phyloP scores from a whole-genome alignment of 768 basidiomycete genomes.

The Hydnomerulius pinastri region DNA sequence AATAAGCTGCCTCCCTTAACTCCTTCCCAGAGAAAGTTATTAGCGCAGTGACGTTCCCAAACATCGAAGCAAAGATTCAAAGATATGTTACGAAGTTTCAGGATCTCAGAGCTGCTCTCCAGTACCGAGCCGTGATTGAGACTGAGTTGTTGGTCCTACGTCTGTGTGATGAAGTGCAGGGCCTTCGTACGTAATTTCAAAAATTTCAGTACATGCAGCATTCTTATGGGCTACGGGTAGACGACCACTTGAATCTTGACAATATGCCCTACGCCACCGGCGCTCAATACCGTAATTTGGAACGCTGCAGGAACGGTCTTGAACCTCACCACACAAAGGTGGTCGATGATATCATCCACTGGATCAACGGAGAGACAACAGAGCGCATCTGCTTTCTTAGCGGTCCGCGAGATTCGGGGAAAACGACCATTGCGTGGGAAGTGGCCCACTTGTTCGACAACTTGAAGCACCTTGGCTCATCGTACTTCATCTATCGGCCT shows the following conservation, averaged over 20 bases:
- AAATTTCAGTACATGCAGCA: too few relatives aligned
- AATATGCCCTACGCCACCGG: conserved; percentile 8
- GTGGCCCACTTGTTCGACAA: conserved; percentile 15
- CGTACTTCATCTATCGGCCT: conserved; percentile 20
- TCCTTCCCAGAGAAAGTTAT: too few relatives aligned
- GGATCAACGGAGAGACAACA: conserved; percentile 12
- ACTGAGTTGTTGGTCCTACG: too few relatives aligned
- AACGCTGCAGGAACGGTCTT: conserved; percentile 8
- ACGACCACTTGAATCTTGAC: neutral
- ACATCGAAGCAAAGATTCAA: too few relatives aligned
- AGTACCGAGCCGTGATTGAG: too few relatives aligned
- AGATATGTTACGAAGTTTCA: too few relatives aligned
- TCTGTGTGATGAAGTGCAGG: too few relatives aligned
- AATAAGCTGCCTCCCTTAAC: too few relatives aligned
- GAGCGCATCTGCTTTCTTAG: conserved; percentile 16
- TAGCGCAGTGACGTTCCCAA: too few relatives aligned
- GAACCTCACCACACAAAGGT: conserved; percentile 10
- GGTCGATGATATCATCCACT: conserved; percentile 18
- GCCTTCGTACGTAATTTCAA: too few relatives aligned
- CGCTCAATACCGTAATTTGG: conserved; percentile 2
- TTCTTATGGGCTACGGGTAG: too few relatives aligned
- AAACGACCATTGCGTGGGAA: conserved; percentile 19
- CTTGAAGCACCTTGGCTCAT: conserved; percentile 20
- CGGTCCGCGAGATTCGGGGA: conserved; percentile 18
- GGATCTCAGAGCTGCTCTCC: too few relatives aligned